Percentiles rank a stretch among this genome's conserved stretches.
These are phyloP conservation scores for Suillus bovinus DNA, from an alignment of 768 basidiomycete genomes.

Conservation along the genomic window DNA sequence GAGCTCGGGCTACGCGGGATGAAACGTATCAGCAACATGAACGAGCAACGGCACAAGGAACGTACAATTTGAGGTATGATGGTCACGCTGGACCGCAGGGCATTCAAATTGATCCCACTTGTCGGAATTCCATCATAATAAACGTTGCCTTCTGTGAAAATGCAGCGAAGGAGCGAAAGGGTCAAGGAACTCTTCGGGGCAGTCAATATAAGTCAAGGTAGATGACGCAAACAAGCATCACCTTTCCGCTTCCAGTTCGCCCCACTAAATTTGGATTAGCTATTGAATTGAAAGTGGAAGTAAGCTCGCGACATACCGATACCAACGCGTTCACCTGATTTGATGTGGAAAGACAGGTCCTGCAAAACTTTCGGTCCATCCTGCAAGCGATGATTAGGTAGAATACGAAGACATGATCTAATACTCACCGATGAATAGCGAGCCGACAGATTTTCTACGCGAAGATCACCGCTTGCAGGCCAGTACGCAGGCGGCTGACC, in stretches of 20 bases:
- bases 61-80: conserved; percentile 60
- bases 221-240: conserved; percentile 15
- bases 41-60: conserved; percentile 4
- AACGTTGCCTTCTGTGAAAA: conserved; percentile 52
- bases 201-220: conserved; percentile 3
- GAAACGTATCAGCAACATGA: not conserved
- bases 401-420: not conserved
- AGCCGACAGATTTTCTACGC: conserved; percentile 53
- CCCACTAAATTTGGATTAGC: conserved; percentile 41
- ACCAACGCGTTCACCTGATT: conserved; percentile 58
- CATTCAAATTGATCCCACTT: conserved; percentile 50
- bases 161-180: conserved; percentile 53
- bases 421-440: conserved; percentile 39
- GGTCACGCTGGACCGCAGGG: conserved; percentile 52
- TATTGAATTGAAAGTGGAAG: not conserved
- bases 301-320: conserved; percentile 38
- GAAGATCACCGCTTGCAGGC: conserved; percentile 58
- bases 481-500: conserved; percentile 63
- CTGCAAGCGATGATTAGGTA: conserved; percentile 18
- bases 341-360: conserved; percentile 49
- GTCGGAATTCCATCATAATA: conserved; percentile 51
- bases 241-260: conserved; percentile 59
- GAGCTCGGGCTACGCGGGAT: conserved; percentile 42
- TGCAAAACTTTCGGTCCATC: conserved; percentile 61
- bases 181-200: conserved; percentile 46